Base-by-base conservation (phyloP, 257 asterid species). In the Gardenia jasminoides region DNA sequence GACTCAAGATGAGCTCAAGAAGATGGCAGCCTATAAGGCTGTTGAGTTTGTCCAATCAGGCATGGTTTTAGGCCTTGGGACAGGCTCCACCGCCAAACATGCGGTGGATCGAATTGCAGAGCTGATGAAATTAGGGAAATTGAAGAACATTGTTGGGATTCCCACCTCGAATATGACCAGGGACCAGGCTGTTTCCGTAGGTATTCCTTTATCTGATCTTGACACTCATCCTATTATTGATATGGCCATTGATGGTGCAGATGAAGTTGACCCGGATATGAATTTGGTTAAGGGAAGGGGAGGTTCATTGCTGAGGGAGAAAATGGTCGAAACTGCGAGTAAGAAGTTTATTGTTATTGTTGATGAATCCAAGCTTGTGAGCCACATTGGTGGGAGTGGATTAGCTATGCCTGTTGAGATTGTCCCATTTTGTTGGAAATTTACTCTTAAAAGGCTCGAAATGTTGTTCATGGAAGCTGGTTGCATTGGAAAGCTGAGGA, bases 361-460 rank as follows among this genome's bases (percentile, higher is more conserved):
- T 31, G 90, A 87, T 79, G 90, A 87, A 28, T 75, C 88, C 8
- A 87, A 87, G 70, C 78, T 84, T 66, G 90, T 87, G 61, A 76
- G 68, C 1, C 52, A 80, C 75, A 30, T 87, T 11, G 90, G 90
- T 24, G 87, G 84, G 4, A 82, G 86, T 78, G 88, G 88, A 3
- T 76, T 84, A 67, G 90, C 90, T 39, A 80, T 86, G 85, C 90
- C 90, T 36, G 90, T 87, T 17, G 90, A 87, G 79, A 82, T 87
- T 78, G 87, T 87, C 33, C 88, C 81, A 0, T 87, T 87, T 70
- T 84, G 88, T 65, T 82, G 86, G 87, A 78, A 82, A 17, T 84
- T 82, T 33, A 87, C 87, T 0, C 81, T 83, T 0, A 75, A 64
- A 36, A 81, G 85, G 79, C 83, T 87, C 10, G 87, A 84, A n/a